Percentiles rank a stretch among this genome's conserved stretches.
These are phyloP conservation scores for Trichoderma sp. DNA, from an alignment of 2,329 filamentous ascomycete genomes.

Conservation along the genomic window DNA sequence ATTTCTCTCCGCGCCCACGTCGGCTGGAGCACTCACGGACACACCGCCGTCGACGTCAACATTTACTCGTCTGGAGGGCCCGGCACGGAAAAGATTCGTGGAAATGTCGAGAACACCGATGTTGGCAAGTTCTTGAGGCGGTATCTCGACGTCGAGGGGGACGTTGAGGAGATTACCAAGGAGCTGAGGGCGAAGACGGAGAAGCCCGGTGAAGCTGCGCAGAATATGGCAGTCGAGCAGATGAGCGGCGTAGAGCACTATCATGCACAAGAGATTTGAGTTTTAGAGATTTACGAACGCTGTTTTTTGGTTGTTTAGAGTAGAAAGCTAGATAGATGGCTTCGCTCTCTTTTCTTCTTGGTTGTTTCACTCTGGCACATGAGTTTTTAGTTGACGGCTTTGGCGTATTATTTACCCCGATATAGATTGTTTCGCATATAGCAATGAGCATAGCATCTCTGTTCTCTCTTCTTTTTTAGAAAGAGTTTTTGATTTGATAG, in stretches of 20 bases:
- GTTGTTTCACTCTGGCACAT: not conserved
- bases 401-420: not conserved
- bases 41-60: slow-evolving; percentile 93
- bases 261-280: not conserved
- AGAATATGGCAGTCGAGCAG: not conserved
- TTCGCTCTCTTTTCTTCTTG: not conserved
- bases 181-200: slow-evolving; percentile 64
- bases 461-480: not conserved
- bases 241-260: not conserved
- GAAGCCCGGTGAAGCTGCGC: slow-evolving; percentile 12
- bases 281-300: not conserved
- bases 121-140: slow-evolving; percentile 78
- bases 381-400: not conserved
- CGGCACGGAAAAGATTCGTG: slow-evolving; percentile 64
- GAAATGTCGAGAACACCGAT: slow-evolving; percentile 95
- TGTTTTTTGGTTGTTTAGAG: not conserved
- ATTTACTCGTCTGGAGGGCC: slow-evolving; percentile 80
- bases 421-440: not conserved
- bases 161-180: slow-evolving; percentile 75
- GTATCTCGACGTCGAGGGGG: slow-evolving; percentile 68
- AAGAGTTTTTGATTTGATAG: not conserved
- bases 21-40: slow-evolving; percentile 93
- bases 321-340: not conserved
- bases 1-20: slow-evolving; percentile 84
- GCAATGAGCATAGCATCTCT: not conserved